phyloP scores from a whole-genome alignment of 192 early-diverging fungal genomes.

The Thamnidium elegans region DNA sequence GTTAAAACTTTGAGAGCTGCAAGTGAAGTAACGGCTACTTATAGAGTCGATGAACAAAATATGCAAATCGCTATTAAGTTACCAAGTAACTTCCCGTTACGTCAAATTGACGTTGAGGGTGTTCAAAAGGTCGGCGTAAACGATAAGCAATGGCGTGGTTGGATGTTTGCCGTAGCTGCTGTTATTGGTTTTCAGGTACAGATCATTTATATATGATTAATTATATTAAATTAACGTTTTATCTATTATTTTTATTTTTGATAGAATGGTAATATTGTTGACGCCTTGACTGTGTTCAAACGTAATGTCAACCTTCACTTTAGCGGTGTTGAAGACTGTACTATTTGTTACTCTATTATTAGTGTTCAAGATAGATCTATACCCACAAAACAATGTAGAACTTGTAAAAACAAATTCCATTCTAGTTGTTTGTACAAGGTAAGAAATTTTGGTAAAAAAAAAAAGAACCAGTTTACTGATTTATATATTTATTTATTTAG shows the following conservation, averaged over 20 bases:
- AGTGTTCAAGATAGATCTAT: conserved; percentile 81
- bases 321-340: conserved; percentile 95
- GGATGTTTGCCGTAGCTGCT: conserved; percentile 54
- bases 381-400: conserved; percentile 86
- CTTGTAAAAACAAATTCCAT: conserved; percentile 96
- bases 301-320: conserved; percentile 91
- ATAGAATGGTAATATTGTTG: conserved; percentile 79
- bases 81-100: conserved; percentile 67
- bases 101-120: conserved; percentile 67
- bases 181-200: conserved; percentile 45
- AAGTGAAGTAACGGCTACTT: conserved; percentile 68
- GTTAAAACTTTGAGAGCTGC: conserved; percentile 60
- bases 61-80: conserved; percentile 73
- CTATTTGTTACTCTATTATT: conserved; percentile 97
- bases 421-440: conserved; percentile 88
- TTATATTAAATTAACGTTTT: conserved; percentile 45
- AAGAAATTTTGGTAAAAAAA: not conserved
- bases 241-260: conserved; percentile 41
- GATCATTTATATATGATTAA: conserved; percentile 16
- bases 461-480: not conserved
- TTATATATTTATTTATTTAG: conserved; percentile 21
- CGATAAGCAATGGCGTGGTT: conserved; percentile 63
- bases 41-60: conserved; percentile 74
- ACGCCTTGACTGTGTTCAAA: conserved; percentile 74
- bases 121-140: conserved; percentile 63